These are phyloP conservation scores for Cladobotryum mycophilum DNA, from an alignment of 2,329 filamentous ascomycete genomes.

Conservation along the genomic window DNA sequence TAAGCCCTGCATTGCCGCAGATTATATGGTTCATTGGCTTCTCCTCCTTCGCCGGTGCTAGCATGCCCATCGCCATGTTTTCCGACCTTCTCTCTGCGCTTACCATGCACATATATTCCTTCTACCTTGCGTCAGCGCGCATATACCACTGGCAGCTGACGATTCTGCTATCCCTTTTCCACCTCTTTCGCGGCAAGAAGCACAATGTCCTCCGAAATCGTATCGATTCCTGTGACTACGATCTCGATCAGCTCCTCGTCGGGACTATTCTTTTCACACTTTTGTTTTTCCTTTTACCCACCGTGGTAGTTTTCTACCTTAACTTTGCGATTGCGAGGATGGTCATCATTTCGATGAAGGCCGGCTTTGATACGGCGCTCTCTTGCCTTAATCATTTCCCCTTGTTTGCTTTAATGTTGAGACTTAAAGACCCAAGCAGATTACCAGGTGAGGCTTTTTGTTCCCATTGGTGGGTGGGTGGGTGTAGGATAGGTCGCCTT, in stretches of 20 bases:
- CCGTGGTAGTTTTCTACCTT: constrained; percentile 92
- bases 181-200: constrained; percentile 96
- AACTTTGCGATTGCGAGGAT: constrained; percentile 93
- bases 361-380: constrained; percentile 80
- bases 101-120: constrained; percentile 95
- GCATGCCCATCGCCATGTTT: constrained; percentile 92
- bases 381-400: constrained; percentile 97
- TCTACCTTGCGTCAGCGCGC: constrained; percentile 92
- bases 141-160: constrained; percentile 99
- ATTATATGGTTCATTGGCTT: constrained; percentile 91
- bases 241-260: constrained; percentile 90
- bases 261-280: constrained; percentile 96
- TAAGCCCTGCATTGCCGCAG: constrained; percentile 74
- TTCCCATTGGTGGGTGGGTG: background rate
- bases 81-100: constrained; percentile 88
- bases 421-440: constrained; percentile 85
- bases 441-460: constrained; percentile 62
- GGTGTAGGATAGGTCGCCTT: background rate
- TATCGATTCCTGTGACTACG: constrained; percentile 98
- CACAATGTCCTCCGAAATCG: constrained; percentile 94
- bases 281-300: constrained; percentile 89
- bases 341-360: constrained; percentile 90
- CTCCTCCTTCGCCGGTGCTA: constrained; percentile 90
- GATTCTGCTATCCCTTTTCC: constrained; percentile 95
- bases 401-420: constrained; percentile 91